phyloP scores from a whole-genome alignment of 2,329 filamentous ascomycete genomes.

The Neofusicoccum kwambonambiense region DNA sequence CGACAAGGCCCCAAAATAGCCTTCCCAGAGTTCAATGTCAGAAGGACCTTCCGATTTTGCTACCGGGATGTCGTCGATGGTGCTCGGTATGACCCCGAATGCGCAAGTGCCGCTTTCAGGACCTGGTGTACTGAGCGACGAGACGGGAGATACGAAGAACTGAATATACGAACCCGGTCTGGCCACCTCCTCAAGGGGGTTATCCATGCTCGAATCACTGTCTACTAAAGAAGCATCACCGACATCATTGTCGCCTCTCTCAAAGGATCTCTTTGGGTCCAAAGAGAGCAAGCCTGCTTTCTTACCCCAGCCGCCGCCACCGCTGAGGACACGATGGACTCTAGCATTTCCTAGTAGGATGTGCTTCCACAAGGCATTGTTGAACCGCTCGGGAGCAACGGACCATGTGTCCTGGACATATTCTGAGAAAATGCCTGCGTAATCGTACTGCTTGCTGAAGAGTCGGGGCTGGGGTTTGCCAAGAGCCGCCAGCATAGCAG shows the following conservation, averaged over 20 bases:
- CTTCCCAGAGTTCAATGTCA: conserved; percentile 22
- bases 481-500: not conserved
- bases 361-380: conserved; percentile 25
- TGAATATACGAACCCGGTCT: conserved; percentile 61
- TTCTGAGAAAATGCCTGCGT: not conserved
- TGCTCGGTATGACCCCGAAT: conserved; percentile 45
- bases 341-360: conserved; percentile 25
- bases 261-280: conserved; percentile 52
- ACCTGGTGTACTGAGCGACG: not conserved
- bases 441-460: not conserved
- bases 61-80: conserved; percentile 38
- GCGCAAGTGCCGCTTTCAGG: not conserved
- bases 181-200: conserved; percentile 54
- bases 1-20: conserved; percentile 63
- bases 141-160: conserved; percentile 32
- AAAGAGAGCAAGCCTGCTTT: conserved; percentile 78
- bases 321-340: conserved; percentile 63
- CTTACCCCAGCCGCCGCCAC: conserved; percentile 79
- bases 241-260: too few relatives aligned
- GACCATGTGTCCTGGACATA: not conserved
- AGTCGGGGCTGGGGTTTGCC: not conserved
- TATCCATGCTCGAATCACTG: not conserved
- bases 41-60: conserved; percentile 18
- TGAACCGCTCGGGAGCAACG: conserved; percentile 17
- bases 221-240: not conserved